phyloP scores from a whole-genome alignment of 2,329 filamentous ascomycete species.

The Colletotrichum sp. region DNA sequence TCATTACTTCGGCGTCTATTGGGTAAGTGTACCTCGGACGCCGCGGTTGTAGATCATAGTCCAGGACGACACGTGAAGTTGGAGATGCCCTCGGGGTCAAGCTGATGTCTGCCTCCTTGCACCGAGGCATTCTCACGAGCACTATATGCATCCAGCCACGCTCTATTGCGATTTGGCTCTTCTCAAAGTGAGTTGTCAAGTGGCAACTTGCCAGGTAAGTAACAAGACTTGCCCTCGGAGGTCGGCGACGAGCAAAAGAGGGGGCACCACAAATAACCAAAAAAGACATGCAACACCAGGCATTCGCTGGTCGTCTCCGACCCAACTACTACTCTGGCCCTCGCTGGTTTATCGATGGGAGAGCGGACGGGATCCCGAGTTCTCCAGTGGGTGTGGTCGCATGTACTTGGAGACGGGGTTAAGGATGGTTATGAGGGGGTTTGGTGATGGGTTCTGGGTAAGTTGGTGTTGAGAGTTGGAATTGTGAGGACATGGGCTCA shows the following conservation, averaged over 20 bases:
- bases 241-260: not conserved
- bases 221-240: not conserved
- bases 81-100: not conserved
- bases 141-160: not conserved
- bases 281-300: slow-evolving; percentile 12
- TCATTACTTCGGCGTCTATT: rapidly evolving
- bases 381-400: slow-evolving; percentile 16
- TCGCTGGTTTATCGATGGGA: slow-evolving; percentile 12
- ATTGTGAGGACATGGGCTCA: no score
- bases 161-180: not conserved
- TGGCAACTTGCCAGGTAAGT: not conserved
- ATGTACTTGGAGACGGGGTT: not conserved
- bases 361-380: slow-evolving; percentile 18
- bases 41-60: not conserved
- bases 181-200: not conserved
- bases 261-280: not conserved
- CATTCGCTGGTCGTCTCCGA: slow-evolving; percentile 7
- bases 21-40: not conserved
- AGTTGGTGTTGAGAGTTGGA: no score
- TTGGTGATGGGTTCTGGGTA: no score
- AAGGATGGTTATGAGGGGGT: not conserved
- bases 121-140: not conserved
- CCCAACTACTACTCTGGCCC: slow-evolving; percentile 12
- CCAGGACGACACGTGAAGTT: not conserved
- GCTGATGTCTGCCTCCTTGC: rapidly evolving